Evolutionary conservation across 345 rosid genomes (phyloP).

Genomic region (Corymbia maculata): DNA sequence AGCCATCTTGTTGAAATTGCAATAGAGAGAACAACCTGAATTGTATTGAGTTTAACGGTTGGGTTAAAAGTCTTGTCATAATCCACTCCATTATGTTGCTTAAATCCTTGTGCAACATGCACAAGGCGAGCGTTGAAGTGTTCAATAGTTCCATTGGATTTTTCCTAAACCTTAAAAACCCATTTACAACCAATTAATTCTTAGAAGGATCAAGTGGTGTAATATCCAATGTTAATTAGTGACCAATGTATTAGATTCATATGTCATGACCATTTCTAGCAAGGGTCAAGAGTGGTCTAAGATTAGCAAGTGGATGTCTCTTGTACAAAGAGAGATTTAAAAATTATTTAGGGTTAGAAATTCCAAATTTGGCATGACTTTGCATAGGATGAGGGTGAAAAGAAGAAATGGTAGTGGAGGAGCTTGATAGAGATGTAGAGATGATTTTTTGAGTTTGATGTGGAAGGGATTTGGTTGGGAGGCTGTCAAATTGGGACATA

Average conservation of each 20-base stretch:
- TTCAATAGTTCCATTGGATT: not conserved
- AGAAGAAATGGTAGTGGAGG: accelerated
- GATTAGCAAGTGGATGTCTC: not conserved
- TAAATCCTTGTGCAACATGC: not conserved
- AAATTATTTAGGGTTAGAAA: not conserved
- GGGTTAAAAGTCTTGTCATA: not conserved
- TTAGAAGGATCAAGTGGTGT: not conserved
- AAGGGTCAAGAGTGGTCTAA: not conserved
- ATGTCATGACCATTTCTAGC: not conserved
- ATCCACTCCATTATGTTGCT: accelerated
- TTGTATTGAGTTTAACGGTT: accelerated
- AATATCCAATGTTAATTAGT: not conserved
- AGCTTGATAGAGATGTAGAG: not conserved
- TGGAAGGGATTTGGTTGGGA: not conserved
- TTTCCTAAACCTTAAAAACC: not conserved
- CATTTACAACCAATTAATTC: not conserved
- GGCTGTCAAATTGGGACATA: not conserved
- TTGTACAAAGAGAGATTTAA: not conserved
- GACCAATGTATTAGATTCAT: not conserved
- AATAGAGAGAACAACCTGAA: not conserved
- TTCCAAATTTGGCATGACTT: not conserved
- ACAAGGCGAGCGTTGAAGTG: not conserved
- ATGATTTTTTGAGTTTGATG: not conserved
- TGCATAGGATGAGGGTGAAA: not conserved
- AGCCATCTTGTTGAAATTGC: not conserved